phyloP scores from a whole-genome alignment of 306 rosid genomes.

The Prinsepia uniflora region DNA sequence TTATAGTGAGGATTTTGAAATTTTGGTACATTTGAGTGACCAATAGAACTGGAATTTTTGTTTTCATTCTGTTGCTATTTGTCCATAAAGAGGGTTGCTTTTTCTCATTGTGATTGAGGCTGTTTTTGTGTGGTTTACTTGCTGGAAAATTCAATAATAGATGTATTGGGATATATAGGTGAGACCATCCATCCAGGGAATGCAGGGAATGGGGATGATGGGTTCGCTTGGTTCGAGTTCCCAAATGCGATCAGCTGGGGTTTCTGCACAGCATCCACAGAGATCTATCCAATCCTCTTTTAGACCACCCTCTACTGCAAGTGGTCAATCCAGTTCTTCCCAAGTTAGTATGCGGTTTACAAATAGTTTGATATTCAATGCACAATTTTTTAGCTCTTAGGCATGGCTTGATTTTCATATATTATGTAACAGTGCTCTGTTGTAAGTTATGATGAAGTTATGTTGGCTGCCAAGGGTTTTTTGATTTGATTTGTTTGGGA shows the following conservation, averaged over 20 bases:
- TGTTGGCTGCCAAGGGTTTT: background rate
- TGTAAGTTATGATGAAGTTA: background rate
- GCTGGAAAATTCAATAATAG: slow-evolving; percentile 1
- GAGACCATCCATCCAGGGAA: slow-evolving; percentile 61
- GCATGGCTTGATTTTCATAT: background rate
- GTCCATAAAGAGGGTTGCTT: background rate
- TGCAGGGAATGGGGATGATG: slow-evolving; percentile 68
- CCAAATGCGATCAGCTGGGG: slow-evolving; percentile 69
- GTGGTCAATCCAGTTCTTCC: slow-evolving; percentile 51
- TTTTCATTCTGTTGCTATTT: background rate
- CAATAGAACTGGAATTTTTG: background rate
- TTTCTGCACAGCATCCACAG: slow-evolving; percentile 53
- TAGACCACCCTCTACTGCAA: slow-evolving; percentile 57
- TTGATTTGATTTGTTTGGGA: background rate
- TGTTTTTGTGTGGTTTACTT: slow-evolving; percentile 19
- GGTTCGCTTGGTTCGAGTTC: slow-evolving; percentile 69
- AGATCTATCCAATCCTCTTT: slow-evolving; percentile 71
- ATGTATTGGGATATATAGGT: slow-evolving; percentile 41
- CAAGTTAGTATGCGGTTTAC: slow-evolving; percentile 55
- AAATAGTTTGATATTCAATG: background rate
- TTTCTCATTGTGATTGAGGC: background rate
- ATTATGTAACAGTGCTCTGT: background rate
- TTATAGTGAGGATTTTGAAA: background rate
- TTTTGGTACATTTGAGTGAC: background rate
- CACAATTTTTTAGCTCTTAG: background rate